Evolutionary conservation across 495 filamentous ascomycete genomes (phyloP).

Genomic region (Hypomontagnella monticulosa): DNA sequence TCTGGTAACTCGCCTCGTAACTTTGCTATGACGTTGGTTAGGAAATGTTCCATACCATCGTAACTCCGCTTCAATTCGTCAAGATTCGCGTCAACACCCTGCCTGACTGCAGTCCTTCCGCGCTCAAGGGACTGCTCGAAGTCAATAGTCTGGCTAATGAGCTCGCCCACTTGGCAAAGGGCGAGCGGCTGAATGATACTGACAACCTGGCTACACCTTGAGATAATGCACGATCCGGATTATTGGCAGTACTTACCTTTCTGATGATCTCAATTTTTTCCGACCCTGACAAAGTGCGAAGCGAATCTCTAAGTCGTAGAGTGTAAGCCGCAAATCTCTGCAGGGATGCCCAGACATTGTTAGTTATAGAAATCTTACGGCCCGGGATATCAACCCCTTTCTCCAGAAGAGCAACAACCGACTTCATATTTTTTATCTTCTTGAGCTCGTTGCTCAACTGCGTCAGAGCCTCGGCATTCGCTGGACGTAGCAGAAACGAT

Average conservation of each 20-base stretch:
- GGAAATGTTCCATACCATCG: conserved; percentile 76
- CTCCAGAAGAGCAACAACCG: conserved; percentile 73
- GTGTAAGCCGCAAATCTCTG: conserved; percentile 62
- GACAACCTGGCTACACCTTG: conserved; percentile 45
- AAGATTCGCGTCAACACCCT: conserved; percentile 77
- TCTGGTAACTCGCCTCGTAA: conserved; percentile 71
- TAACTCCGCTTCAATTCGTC: conserved; percentile 82
- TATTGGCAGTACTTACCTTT: conserved; percentile 56
- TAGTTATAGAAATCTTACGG: conserved; percentile 66
- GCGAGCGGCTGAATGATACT: conserved; percentile 57
- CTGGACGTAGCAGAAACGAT: conserved; percentile 71
- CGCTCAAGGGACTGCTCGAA: conserved; percentile 81
- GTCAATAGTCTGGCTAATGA: conserved; percentile 81
- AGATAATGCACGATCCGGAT: neutral
- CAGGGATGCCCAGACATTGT: conserved; percentile 76
- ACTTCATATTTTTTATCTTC: conserved; percentile 81
- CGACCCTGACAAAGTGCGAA: conserved; percentile 69
- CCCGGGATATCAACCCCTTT: conserved; percentile 76
- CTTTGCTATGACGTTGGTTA: conserved; percentile 70
- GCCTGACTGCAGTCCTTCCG: conserved; percentile 75
- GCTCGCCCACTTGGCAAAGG: conserved; percentile 72
- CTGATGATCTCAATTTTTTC: conserved; percentile 63
- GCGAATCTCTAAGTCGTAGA: conserved; percentile 71
- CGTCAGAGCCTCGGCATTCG: conserved; percentile 68
- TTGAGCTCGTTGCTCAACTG: conserved; percentile 71